Evolutionary conservation across 768 basidiomycete species (phyloP).

Genomic region (Russula dissimulans): DNA sequence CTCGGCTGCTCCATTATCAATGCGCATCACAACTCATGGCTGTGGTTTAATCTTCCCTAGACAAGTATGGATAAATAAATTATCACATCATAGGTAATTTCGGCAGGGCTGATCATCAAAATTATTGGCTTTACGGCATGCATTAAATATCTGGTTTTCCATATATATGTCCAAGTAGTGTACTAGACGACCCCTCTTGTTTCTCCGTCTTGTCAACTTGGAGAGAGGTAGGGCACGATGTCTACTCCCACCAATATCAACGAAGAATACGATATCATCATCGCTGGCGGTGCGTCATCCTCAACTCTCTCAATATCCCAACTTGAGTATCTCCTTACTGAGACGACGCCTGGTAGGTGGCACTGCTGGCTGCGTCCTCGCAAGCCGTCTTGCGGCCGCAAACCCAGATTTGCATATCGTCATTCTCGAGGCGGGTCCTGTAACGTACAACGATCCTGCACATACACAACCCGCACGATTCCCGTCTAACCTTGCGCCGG

Average conservation of each 20-base stretch:
- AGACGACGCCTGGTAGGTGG: constrained; percentile 29
- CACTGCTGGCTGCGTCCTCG: constrained; percentile 46
- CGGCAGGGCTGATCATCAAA: too few species aligned
- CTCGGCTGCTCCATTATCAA: too few species aligned
- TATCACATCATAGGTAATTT: too few species aligned
- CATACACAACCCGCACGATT: constrained; percentile 50
- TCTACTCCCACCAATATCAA: neutral
- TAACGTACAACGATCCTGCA: constrained; percentile 35
- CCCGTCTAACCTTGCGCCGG: constrained; percentile 33
- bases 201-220: neutral
- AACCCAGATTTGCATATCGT: constrained; percentile 49
- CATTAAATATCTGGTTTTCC: too few species aligned
- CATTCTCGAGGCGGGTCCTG: constrained; percentile 49
- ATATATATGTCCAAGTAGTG: too few species aligned
- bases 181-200: neutral
- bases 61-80: too few species aligned
- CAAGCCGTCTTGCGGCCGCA: constrained; percentile 44
- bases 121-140: too few species aligned
- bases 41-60: too few species aligned
- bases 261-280: constrained; percentile 39
- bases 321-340: too few species aligned
- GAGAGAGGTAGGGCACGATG: neutral
- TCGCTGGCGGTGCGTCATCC: constrained; percentile 42
- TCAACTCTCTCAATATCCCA: neutral
- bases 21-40: too few species aligned